Evolutionary conservation across 2,329 filamentous ascomycete genomes (phyloP).

Genomic region (Ascochyta koolunga): DNA sequence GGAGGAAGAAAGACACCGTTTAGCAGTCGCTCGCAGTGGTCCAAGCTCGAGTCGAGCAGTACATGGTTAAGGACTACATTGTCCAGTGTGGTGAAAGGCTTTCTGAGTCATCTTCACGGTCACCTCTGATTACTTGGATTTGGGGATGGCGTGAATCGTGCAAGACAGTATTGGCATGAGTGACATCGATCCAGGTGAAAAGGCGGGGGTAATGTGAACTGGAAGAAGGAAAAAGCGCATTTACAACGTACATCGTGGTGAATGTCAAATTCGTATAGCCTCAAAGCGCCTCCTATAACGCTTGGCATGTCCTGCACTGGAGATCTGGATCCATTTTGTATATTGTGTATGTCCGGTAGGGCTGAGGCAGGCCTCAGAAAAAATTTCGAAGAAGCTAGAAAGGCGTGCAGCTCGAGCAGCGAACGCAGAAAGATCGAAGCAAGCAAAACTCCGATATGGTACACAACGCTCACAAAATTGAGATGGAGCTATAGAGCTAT

Average conservation of each 20-base stretch:
- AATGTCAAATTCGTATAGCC: slow-evolving; percentile 9
- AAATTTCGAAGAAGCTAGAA: slow-evolving; percentile 1
- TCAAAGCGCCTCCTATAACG: slow-evolving; percentile 19
- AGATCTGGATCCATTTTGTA: slow-evolving; percentile 29
- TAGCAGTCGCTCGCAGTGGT: slow-evolving; percentile 4
- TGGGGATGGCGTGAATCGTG: not conserved
- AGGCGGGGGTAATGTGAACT: not conserved
- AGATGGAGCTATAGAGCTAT: slow-evolving; percentile 3
- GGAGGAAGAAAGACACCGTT: not conserved
- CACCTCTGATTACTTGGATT: not conserved
- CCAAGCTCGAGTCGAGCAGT: not conserved
- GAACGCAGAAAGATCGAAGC: not conserved
- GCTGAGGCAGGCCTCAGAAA: slow-evolving; percentile 11
- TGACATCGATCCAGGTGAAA: not conserved
- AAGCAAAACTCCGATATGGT: not conserved
- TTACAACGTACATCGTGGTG: slow-evolving; percentile 23
- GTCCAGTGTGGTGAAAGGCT: not conserved
- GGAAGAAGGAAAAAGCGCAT: slow-evolving; percentile 1
- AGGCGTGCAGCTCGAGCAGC: slow-evolving; percentile 1
- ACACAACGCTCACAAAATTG: not conserved
- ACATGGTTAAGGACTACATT: not conserved
- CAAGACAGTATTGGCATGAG: not conserved
- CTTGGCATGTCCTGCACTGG: slow-evolving; percentile 18
- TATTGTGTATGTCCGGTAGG: not conserved
- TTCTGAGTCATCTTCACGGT: not conserved